Evolutionary conservation across 2,329 filamentous ascomycete species (phyloP).

Genomic region (Decorospora gaudefroyi): DNA sequence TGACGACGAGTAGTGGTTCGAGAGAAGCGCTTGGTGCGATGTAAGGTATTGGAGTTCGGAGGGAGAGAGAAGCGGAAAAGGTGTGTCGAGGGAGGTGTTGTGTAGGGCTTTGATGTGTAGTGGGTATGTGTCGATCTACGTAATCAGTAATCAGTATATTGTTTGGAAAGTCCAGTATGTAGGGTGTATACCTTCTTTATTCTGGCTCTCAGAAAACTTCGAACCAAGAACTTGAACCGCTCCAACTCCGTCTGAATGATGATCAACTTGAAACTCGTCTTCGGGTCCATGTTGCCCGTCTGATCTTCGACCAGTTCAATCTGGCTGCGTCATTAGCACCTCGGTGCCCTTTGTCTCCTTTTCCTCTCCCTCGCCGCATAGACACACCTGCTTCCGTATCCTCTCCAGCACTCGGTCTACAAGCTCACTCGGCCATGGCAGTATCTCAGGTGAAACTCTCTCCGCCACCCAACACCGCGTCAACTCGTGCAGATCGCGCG

Average conservation of each 20-base stretch:
- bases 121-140: conserved; percentile 74
- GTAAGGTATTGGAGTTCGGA: conserved; percentile 82
- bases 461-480: conserved; percentile 95
- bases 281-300: conserved; percentile 84
- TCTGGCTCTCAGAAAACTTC: conserved; percentile 80
- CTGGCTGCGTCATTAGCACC: conserved; percentile 43
- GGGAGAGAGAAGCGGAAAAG: conserved; percentile 62
- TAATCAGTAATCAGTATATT: conserved; percentile 7
- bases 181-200: conserved; percentile 71
- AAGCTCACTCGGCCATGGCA: conserved; percentile 74
- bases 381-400: conserved; percentile 46
- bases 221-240: conserved; percentile 86
- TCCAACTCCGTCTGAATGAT: conserved; percentile 96
- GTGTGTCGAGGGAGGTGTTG: conserved; percentile 55
- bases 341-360: background rate
- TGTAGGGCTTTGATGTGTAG: conserved; percentile 68
- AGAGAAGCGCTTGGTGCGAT: conserved; percentile 80
- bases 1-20: conserved; percentile 80
- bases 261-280: conserved; percentile 89
- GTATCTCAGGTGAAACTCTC: conserved; percentile 83
- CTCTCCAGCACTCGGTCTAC: conserved; percentile 79
- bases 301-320: conserved; percentile 59
- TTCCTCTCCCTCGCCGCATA: background rate
- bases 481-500: conserved; percentile 80
- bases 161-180: background rate